Conservation (phyloP, 2,329 filamentous ascomycete species). For the Colletotrichum orbiculare region DNA sequence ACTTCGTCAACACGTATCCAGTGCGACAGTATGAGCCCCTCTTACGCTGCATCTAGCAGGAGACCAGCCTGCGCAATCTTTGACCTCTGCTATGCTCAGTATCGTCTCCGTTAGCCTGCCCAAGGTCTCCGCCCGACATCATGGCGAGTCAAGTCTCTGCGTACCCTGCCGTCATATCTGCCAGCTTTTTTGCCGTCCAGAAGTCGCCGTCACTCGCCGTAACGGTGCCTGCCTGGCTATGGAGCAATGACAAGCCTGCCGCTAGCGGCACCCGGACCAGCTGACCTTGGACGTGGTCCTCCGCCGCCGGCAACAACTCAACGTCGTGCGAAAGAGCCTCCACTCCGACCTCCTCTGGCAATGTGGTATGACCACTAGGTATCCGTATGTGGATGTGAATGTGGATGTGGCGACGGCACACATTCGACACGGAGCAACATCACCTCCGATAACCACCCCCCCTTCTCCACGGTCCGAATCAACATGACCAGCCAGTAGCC, state of each 20-base stretch:
- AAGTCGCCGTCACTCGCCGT: constrained; percentile 17
- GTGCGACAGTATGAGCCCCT: background rate
- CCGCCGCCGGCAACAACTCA: background rate
- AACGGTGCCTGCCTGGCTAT: constrained; percentile 24
- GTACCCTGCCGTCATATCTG: constrained; percentile 18
- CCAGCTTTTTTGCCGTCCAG: background rate
- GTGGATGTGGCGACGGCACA: too few relatives aligned
- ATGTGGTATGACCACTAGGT: too few relatives aligned
- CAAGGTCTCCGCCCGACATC: constrained; percentile 19
- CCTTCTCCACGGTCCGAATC: constrained; percentile 15
- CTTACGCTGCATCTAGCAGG: constrained; percentile 5
- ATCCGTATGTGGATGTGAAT: too few relatives aligned
- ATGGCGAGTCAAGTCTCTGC: constrained; percentile 20
- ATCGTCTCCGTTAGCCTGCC: constrained; percentile 21
- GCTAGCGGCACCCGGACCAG: constrained; percentile 17
- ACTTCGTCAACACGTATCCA: too few relatives aligned
- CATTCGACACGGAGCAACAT: background rate
- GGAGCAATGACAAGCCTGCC: constrained; percentile 14
- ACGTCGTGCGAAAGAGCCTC: constrained; percentile 27
- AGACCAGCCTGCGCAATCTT: constrained; percentile 16
- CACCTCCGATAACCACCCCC: background rate
- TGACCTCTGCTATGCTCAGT: background rate
- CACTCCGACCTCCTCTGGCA: constrained; percentile 1
- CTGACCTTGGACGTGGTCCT: constrained; percentile 8
- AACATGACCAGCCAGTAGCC: too few relatives aligned